These are phyloP conservation scores for Rhododendron mucronatum DNA, from an alignment of 148 eudicot species.

Conservation along the genomic window DNA sequence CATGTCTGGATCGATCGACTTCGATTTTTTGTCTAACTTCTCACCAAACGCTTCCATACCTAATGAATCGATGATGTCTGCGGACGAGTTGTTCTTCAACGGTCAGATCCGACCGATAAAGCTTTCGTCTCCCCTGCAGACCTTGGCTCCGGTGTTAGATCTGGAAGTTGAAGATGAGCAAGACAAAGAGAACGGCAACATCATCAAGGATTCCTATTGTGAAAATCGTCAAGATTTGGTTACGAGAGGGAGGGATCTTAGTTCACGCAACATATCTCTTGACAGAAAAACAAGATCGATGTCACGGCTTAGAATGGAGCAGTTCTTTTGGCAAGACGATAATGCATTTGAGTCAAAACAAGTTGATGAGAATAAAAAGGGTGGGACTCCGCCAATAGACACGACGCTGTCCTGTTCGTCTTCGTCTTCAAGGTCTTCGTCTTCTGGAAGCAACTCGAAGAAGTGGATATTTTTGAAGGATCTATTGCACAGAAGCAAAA, in stretches of 20 bases:
- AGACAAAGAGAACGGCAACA: not conserved
- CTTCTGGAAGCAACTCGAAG: slow-evolving; percentile 8
- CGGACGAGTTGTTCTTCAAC: slow-evolving; percentile 31
- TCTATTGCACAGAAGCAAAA: slow-evolving; percentile 7
- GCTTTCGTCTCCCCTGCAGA: slow-evolving; percentile 23
- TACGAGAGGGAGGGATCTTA: slow-evolving; percentile 6
- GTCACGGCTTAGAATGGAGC: not conserved
- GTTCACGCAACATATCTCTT: not conserved
- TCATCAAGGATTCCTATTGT: not conserved
- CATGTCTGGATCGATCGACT: slow-evolving; percentile 21
- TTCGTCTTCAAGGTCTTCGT: slow-evolving; percentile 10
- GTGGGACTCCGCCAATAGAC: not conserved
- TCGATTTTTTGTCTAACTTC: slow-evolving; percentile 26
- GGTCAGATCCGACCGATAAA: slow-evolving; percentile 35
- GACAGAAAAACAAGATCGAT: slow-evolving; percentile 6
- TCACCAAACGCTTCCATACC: slow-evolving; percentile 7
- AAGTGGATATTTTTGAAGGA: slow-evolving; percentile 11
- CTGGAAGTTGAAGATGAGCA: not conserved
- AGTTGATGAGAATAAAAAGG: not conserved
- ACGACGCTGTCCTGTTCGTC: not conserved
- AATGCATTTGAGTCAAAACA: not conserved
- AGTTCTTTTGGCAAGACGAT: not conserved
- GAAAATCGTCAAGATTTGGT: not conserved
- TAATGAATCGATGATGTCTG: slow-evolving; percentile 21
- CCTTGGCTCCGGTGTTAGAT: not conserved